phyloP scores from a whole-genome alignment of 148 eudicot species.

The Amaranthus cruentus region DNA sequence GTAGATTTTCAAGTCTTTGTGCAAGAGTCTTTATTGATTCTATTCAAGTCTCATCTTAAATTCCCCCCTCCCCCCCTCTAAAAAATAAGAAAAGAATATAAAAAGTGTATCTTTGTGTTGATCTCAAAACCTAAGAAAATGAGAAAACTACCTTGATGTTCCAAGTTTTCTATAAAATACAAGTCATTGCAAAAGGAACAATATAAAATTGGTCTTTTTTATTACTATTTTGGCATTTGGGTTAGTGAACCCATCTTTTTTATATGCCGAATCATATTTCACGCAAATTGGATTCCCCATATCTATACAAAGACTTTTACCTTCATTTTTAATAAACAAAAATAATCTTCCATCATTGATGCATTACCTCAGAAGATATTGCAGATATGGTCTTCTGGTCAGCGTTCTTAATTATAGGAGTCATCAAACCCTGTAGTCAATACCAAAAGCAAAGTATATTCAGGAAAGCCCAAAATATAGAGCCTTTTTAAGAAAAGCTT shows the following conservation, averaged over 20 bases:
- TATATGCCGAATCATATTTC: not conserved
- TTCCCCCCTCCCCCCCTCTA: too few species aligned
- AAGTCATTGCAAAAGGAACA: too few species aligned
- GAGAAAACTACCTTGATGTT: too few species aligned
- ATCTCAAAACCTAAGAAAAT: too few species aligned
- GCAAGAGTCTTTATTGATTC: too few species aligned
- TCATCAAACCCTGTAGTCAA: constrained; percentile 82
- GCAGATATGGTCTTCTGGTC: constrained; percentile 94
- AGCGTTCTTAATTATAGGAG: constrained; percentile 85
- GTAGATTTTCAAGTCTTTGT: too few species aligned
- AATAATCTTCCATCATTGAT: not conserved
- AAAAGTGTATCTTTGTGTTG: too few species aligned
- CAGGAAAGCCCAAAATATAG: constrained; percentile 9
- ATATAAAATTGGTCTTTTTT: too few species aligned
- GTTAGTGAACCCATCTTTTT: not conserved
- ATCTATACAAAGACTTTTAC: not conserved
- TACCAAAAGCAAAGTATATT: constrained; percentile 1
- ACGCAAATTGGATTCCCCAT: not conserved
- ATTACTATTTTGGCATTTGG: too few species aligned
- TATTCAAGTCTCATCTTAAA: too few species aligned
- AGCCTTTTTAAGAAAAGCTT: not conserved
- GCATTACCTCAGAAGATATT: constrained; percentile 76
- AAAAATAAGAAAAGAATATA: too few species aligned
- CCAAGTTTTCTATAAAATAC: too few species aligned
- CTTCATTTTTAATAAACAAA: constrained; percentile 1